These are phyloP conservation scores for Corylus heterophylla DNA, from an alignment of 306 rosid species.

Conservation along the genomic window DNA sequence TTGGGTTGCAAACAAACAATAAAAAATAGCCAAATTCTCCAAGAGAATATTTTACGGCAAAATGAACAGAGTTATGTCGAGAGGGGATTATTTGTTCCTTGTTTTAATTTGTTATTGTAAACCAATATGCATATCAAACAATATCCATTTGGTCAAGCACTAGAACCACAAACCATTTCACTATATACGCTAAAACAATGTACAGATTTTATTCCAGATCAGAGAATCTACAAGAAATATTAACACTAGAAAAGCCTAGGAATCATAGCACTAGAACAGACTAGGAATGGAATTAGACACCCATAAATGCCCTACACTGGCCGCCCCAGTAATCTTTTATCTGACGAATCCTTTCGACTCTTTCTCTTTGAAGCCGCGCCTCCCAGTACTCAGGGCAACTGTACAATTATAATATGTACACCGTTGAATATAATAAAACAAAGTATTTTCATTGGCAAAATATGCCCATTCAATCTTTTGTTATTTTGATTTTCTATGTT, in stretches of 20 bases:
- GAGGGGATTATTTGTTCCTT: background rate
- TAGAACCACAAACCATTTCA: background rate
- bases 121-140: background rate
- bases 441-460: background rate
- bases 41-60: no score
- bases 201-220: background rate
- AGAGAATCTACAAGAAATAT: background rate
- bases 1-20: no score
- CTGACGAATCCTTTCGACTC: conserved; percentile 73
- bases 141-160: background rate
- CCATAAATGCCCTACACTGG: conserved; percentile 60
- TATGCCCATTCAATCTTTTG: conserved; percentile 5
- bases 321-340: conserved; percentile 82
- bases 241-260: background rate
- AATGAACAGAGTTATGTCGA: background rate
- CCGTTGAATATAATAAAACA: no score
- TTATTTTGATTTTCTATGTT: background rate
- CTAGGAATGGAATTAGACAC: background rate
- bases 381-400: conserved; percentile 83
- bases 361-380: conserved; percentile 60
- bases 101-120: background rate
- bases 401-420: background rate
- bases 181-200: background rate
- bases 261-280: background rate
- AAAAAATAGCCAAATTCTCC: no score